Evolutionary conservation across 2,329 filamentous ascomycete genomes (phyloP), one percentile per base, ranked within the genome.

Genomic region (Fusarium devonianum): DNA sequence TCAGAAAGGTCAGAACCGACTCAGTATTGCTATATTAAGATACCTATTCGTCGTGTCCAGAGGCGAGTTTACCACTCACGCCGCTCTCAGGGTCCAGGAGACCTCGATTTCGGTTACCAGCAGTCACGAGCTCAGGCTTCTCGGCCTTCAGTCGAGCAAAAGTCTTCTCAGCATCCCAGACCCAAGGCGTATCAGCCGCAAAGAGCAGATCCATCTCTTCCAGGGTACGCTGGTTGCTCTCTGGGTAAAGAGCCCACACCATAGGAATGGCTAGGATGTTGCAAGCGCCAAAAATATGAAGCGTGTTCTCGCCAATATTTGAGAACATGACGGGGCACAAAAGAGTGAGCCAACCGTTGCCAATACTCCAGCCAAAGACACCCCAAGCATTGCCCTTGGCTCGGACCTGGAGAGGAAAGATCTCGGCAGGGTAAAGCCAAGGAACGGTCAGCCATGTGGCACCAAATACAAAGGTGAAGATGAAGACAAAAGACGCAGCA

Each of bases 181-280:
- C 80, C 84, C 85, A 90, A 4, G 83, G 82, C 0, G 78, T 85
- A 13, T 85, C 76, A 1, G 84, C 79, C 0, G 87, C 85, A 59
- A 92, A 91, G 0, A 91, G 71, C 0, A 90, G 71, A 53, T 92
- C 84, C 75, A 91, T 90, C 64, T 90, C 87, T 63, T 91, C 88
- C 0, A 91, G 74, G 0, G 87, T 90, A 0, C 88, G 80, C 67
- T 89, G 85, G 64, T 86, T 89, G 3, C 84, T 88, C 66, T 91
- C 88, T 0, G 88, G 88, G 48, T 90, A 91, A 0, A 92, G 64
- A 0, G 85, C 85, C 84, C 86, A 92, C 0, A 90, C 84, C 71
- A 89, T 82, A 1, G 85, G 80, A 4, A 91, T 85, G 1, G 81
- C 79, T 21, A 88, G 68, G 7, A 84, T 70, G 63, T 90, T 91